phyloP scores from a whole-genome alignment of 192 early-diverging fungal species.

The Umbelopsis isabellina region DNA sequence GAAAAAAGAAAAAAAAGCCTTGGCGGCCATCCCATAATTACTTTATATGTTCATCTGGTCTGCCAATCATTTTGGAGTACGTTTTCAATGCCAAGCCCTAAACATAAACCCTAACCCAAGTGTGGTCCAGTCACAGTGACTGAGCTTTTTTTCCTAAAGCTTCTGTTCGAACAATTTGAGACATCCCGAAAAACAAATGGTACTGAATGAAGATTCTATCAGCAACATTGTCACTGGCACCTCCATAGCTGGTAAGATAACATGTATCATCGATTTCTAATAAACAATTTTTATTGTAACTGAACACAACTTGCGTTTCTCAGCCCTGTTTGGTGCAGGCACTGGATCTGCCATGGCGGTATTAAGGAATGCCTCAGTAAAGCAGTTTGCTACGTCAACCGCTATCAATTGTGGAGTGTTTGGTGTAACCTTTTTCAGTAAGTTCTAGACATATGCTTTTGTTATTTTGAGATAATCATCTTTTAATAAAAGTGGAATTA shows the following conservation, averaged over 20 bases:
- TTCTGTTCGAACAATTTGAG: constrained; percentile 19
- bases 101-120: not conserved
- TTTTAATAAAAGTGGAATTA: no score
- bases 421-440: constrained; percentile 59
- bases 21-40: not conserved
- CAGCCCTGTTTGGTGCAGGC: constrained; percentile 46
- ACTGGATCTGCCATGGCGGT: constrained; percentile 48
- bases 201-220: constrained; percentile 10
- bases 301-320: not conserved
- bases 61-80: constrained; percentile 5
- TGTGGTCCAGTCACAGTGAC: not conserved
- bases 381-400: constrained; percentile 44
- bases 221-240: constrained; percentile 9
- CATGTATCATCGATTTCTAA: not conserved
- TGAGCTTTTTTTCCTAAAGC: constrained; percentile 4
- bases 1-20: constrained; percentile 20
- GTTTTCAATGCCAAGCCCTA: constrained; percentile 6
- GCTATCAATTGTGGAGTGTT: constrained; percentile 53
- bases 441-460: not conserved
- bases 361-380: constrained; percentile 48
- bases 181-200: not conserved
- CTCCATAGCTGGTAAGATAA: constrained; percentile 1
- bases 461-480: no score
- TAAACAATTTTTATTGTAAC: no score
- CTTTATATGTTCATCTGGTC: not conserved